A percentile compares a stretch with the other conserved stretches of the same genome.
These are phyloP conservation scores for Curvularia hawaiiensis DNA, from an alignment of 2,329 filamentous ascomycete species.

Conservation along the genomic window DNA sequence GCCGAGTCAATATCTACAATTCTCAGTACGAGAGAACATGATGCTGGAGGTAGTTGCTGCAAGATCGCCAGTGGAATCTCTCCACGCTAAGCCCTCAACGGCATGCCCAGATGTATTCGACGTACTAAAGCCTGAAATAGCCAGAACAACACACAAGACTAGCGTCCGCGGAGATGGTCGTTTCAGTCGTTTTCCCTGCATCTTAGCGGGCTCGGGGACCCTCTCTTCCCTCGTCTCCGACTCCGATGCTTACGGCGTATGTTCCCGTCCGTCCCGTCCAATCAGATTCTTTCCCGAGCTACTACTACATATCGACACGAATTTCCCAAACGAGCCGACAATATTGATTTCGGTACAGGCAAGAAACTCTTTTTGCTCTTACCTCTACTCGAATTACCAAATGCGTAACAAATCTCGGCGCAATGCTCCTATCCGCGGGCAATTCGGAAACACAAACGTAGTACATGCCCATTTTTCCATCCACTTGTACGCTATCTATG, in stretches of 20 bases:
- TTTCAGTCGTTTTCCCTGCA: not conserved
- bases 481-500: not conserved
- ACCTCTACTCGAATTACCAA: not conserved
- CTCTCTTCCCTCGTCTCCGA: not conserved
- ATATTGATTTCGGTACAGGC: not conserved
- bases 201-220: not conserved
- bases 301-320: not conserved
- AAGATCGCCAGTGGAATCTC: not conserved
- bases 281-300: not conserved
- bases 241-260: not conserved
- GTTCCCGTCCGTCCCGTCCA: not conserved
- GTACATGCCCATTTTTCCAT: not conserved
- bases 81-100: not conserved
- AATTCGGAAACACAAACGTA: no score
- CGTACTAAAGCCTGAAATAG: not conserved
- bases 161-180: not conserved
- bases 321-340: not conserved
- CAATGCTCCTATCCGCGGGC: not conserved
- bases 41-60: not conserved
- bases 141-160: not conserved
- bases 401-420: not conserved
- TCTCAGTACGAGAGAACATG: not conserved
- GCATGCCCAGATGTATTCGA: not conserved
- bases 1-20: not conserved
- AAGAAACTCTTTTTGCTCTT: not conserved